These are phyloP conservation scores for Chernovozyma aurita DNA, from an alignment of 1,139 yeast genomes.

Conservation along the genomic window DNA sequence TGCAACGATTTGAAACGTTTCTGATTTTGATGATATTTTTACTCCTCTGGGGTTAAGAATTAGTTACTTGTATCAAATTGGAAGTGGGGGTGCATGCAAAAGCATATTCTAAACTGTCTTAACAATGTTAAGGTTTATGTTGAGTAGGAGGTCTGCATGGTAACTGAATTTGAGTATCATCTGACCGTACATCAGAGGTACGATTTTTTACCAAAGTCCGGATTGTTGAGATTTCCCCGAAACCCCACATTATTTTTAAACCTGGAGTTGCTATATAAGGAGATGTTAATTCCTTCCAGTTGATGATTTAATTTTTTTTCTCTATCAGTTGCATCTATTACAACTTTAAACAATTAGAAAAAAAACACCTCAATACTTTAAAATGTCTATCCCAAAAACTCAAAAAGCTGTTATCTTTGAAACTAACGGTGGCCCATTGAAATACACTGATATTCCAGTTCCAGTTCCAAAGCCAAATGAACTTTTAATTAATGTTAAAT, in stretches of 20 bases:
- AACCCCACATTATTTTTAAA: background rate
- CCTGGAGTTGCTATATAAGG: background rate
- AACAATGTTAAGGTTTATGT: no score
- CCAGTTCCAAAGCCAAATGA: conserved; percentile 59
- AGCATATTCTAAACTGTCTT: no score
- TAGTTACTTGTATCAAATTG: no score
- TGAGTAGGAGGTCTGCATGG: no score
- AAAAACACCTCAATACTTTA: background rate
- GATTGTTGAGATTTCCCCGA: background rate
- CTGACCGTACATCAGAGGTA: background rate
- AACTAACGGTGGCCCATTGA: conserved; percentile 59
- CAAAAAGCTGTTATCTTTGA: conserved; percentile 75
- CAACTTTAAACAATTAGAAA: background rate
- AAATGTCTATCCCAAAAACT: conserved; percentile 45
- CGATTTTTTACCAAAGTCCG: conserved; percentile 1
- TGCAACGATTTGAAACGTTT: no score
- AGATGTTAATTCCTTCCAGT: background rate
- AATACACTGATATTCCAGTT: conserved; percentile 59
- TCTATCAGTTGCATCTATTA: background rate
- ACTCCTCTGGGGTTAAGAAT: conserved; percentile 2
- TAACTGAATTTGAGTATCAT: no score
- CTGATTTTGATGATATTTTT: background rate
- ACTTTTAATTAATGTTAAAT: conserved; percentile 57
- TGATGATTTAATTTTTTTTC: background rate
- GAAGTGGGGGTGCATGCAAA: no score